Conservation (phyloP, 2,329 filamentous ascomycete species). For the Scedosporium boydii region DNA sequence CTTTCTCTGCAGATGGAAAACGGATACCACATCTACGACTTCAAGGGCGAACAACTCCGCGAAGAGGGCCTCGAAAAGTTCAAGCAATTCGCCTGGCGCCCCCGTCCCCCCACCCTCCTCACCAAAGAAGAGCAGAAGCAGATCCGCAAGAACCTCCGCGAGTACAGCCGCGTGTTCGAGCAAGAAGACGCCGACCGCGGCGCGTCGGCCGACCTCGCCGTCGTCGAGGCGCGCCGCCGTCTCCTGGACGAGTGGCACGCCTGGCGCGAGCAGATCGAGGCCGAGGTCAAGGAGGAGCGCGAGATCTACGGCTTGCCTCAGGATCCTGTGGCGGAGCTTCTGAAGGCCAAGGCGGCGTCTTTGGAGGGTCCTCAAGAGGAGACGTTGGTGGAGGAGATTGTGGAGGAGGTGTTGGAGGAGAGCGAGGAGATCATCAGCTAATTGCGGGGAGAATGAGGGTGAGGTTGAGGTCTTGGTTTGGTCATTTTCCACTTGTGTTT, state of each 20-base stretch:
- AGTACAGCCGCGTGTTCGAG: constrained; percentile 92
- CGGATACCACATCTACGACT: constrained; percentile 96
- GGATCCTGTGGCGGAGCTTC: constrained; percentile 52
- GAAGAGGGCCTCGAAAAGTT: constrained; percentile 94
- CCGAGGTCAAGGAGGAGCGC: constrained; percentile 64
- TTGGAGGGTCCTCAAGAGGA: constrained; percentile 53
- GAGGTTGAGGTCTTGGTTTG: constrained; percentile 15
- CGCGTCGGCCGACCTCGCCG: constrained; percentile 85
- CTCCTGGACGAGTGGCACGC: constrained; percentile 81
- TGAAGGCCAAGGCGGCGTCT: constrained; percentile 44
- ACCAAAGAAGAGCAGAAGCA: constrained; percentile 95
- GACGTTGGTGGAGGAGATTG: constrained; percentile 77
- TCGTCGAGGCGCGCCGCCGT: constrained; percentile 77
- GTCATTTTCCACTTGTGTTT: neutral
- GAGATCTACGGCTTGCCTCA: constrained; percentile 55
- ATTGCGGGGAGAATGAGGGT: neutral
- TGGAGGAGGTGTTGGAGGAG: constrained; percentile 77
- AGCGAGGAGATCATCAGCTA: constrained; percentile 60
- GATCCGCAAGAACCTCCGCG: constrained; percentile 95
- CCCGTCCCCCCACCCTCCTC: constrained; percentile 81
- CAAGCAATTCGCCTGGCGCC: constrained; percentile 95
- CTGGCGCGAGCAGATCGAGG: constrained; percentile 68
- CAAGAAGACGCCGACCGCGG: constrained; percentile 91
- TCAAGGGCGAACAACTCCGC: constrained; percentile 78
- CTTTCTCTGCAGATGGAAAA: constrained; percentile 74